Conservation (phyloP, 257 asterid species). For the Fraxinus anomala region DNA sequence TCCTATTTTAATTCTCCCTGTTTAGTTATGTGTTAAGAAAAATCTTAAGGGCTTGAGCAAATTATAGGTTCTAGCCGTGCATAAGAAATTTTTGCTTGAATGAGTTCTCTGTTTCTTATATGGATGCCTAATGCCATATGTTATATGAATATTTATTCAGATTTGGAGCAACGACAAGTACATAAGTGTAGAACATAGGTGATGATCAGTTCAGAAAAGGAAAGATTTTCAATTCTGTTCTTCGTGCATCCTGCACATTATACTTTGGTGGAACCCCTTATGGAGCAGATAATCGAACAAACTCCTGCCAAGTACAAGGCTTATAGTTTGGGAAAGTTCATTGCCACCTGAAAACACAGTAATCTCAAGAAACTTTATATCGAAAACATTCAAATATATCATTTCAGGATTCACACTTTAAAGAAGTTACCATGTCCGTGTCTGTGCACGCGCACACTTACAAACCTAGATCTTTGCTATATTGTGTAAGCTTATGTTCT, state of each 20-base stretch:
- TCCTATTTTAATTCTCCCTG: neutral
- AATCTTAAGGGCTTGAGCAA: too few relatives aligned
- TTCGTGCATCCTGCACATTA: conserved; percentile 47
- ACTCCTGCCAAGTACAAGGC: conserved; percentile 44
- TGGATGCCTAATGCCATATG: neutral
- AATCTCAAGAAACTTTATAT: conserved; percentile 54
- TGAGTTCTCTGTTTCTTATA: neutral
- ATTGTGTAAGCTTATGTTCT: conserved; percentile 8
- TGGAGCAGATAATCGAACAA: conserved; percentile 40
- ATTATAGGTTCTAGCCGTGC: too few relatives aligned
- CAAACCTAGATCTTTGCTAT: neutral
- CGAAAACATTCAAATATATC: conserved; percentile 49
- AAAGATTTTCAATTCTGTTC: conserved; percentile 50
- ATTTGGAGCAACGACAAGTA: conserved; percentile 63
- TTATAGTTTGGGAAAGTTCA: conserved; percentile 52
- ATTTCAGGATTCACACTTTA: conserved; percentile 36
- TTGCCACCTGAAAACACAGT: conserved; percentile 36
- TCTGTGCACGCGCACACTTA: neutral
- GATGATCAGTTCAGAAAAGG: conserved; percentile 49
- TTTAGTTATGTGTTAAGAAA: neutral
- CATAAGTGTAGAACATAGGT: conserved; percentile 59
- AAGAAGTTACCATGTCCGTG: neutral
- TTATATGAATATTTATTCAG: conserved; percentile 25
- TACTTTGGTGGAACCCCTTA: conserved; percentile 43
- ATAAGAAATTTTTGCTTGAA: neutral